Percentiles rank a stretch among this genome's conserved stretches.
phyloP scores from a whole-genome alignment of 2,329 filamentous ascomycete genomes.

The Hypoxylon sp. region DNA sequence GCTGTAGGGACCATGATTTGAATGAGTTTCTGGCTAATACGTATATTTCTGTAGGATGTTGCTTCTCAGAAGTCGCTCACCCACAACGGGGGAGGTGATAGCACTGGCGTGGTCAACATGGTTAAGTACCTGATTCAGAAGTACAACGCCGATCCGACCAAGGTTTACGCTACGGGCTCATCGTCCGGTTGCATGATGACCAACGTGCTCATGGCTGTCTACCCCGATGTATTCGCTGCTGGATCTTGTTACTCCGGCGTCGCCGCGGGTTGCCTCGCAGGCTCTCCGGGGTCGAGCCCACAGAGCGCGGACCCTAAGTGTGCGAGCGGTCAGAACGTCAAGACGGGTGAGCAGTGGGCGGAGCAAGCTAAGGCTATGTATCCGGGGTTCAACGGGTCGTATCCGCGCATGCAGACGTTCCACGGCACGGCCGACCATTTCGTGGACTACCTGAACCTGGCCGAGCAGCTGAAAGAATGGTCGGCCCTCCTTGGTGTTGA shows the following conservation, averaged over 20 bases:
- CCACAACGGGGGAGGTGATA: conserved; percentile 44
- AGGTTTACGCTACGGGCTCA: conserved; percentile 43
- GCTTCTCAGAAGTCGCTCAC: conserved; percentile 39
- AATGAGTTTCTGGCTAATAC: conserved; percentile 4
- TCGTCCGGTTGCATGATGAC: conserved; percentile 49
- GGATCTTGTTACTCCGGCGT: conserved; percentile 61
- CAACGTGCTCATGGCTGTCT: conserved; percentile 58
- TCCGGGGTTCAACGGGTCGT: conserved; percentile 57
- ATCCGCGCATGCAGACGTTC: conserved; percentile 63
- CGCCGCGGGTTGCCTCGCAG: conserved; percentile 56
- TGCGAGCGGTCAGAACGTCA: conserved; percentile 55
- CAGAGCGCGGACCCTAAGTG: conserved; percentile 53
- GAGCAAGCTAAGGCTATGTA: conserved; percentile 52
- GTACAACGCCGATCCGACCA: conserved; percentile 43
- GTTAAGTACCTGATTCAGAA: conserved; percentile 42
- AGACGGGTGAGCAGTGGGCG: conserved; percentile 43
- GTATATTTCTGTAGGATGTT: conserved; percentile 35
- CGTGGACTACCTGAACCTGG: conserved; percentile 60
- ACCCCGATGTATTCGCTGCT: conserved; percentile 62
- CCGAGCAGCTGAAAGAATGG: conserved; percentile 62
- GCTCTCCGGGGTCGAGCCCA: conserved; percentile 41
- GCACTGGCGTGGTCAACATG: conserved; percentile 45
- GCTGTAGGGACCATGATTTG: no score
- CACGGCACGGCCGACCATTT: conserved; percentile 60
- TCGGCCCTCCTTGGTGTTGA: conserved; percentile 55